A percentile compares a stretch with the other conserved stretches of the same genome.
phyloP scores from a whole-genome alignment of 2,329 filamentous ascomycete species.

The Cercospora zeae-maydis region DNA sequence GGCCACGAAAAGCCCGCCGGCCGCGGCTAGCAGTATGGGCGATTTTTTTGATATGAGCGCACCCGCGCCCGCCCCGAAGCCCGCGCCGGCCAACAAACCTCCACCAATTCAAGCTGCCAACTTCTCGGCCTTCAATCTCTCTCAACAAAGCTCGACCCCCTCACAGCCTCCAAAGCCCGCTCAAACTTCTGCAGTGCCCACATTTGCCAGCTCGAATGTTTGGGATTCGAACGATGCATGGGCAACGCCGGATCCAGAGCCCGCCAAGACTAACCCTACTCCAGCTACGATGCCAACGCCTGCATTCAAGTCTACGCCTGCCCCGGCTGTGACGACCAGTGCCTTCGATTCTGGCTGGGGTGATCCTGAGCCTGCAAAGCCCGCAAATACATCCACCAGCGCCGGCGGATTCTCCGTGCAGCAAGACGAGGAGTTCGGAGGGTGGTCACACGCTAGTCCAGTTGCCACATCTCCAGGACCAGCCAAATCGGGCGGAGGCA shows the following conservation, averaged over 20 bases:
- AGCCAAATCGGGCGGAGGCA: slow-evolving; percentile 51
- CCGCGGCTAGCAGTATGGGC: slow-evolving; percentile 57
- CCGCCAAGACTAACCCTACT: slow-evolving; percentile 37
- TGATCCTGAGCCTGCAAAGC: slow-evolving; percentile 56
- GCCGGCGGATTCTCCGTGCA: slow-evolving; percentile 54
- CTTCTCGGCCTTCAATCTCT: slow-evolving; percentile 72
- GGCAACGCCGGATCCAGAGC: slow-evolving; percentile 58
- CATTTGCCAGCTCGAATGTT: slow-evolving; percentile 48
- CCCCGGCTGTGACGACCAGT: slow-evolving; percentile 23
- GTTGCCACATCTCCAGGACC: slow-evolving; percentile 39
- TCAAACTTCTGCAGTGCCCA: slow-evolving; percentile 25
- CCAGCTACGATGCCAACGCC: slow-evolving; percentile 39
- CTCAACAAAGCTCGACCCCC: slow-evolving; percentile 45
- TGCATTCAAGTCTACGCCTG: slow-evolving; percentile 40
- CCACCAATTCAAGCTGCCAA: slow-evolving; percentile 31
- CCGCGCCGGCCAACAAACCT: slow-evolving; percentile 34
- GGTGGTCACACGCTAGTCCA: slow-evolving; percentile 73
- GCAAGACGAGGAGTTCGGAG: slow-evolving; percentile 92
- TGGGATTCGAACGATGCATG: slow-evolving; percentile 85
- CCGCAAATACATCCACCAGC: slow-evolving; percentile 41
- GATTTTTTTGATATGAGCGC: slow-evolving; percentile 73
- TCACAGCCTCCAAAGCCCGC: slow-evolving; percentile 35
- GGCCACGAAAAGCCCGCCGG: slow-evolving; percentile 43
- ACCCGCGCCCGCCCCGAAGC: slow-evolving; percentile 39
- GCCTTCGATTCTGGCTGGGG: slow-evolving; percentile 55